Evolutionary conservation across 108 stramenopile species (phyloP), one percentile per base, ranked within the genome.

Genomic region (Cyclotella atomus): DNA sequence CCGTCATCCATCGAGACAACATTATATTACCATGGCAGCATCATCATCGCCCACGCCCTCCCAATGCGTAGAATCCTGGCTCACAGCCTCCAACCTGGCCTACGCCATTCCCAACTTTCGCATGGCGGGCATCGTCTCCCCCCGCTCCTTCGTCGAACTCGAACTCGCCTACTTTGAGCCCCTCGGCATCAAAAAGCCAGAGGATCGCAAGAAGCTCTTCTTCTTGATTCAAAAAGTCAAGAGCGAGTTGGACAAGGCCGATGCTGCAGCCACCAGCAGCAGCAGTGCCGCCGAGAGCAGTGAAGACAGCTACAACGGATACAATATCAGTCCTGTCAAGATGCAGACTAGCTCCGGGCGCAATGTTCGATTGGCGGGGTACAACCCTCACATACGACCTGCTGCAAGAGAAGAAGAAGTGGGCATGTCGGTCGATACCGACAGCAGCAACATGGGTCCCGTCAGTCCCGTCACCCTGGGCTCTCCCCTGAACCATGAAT

Each of bases 211-310:
- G 52, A 90, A 90, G 46, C 59, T 95, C 24, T 95, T 95, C 73
- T 95, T 90, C 64, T 79, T 95, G 59, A 86, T 93, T 27, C 91
- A 93, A 65, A 88, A 87, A 57, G 89, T 95, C 68, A 91, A 89
- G 71, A 75, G 82, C 82, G 91, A 87, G 21, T 73, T 88, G 32
- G 64, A 71, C 59, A 70, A 47, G 46, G 52, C 38, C 2, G 74
- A 43, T 2, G 62, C 34, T 17, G 47, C n/a, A n/a, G n/a, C n/a
- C n/a, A n/a, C n/a, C n/a, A n/a, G n/a, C n/a, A n/a, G n/a, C n/a
- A n/a, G n/a, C n/a, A n/a, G 54, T 59, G 73, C 1, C 64, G 64
- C 16, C 35, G 54, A 5, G 25, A 46, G 17, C 38, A 41, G 38
- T 12, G 43, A 46, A 28, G 38, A 55, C 0, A 55, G 38, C 27